These are phyloP conservation scores for Ammopiptanthus mongolicus DNA, from an alignment of 306 rosid species.

Conservation along the genomic window DNA sequence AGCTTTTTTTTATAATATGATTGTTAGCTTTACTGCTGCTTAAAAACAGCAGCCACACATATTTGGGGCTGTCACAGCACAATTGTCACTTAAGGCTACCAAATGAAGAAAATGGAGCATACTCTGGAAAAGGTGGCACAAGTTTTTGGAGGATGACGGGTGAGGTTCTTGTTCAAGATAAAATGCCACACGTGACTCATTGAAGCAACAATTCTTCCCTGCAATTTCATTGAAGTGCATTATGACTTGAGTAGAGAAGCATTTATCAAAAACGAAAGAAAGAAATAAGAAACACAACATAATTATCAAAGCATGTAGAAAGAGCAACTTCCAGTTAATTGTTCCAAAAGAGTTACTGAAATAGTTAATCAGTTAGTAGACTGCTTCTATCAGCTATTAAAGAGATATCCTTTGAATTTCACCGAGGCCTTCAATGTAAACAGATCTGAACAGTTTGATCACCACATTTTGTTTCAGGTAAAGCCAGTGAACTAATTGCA, in stretches of 20 bases:
- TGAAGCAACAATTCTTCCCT: constrained; percentile 93
- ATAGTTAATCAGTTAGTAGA: neutral
- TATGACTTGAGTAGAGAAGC: constrained; percentile 9
- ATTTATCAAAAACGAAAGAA: neutral
- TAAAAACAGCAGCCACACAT: constrained; percentile 8
- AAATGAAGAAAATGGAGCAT: constrained; percentile 33
- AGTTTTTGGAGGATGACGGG: constrained; percentile 81
- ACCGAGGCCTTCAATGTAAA: neutral
- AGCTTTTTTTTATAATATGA: neutral
- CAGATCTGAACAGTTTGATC: constrained; percentile 4
- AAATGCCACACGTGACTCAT: constrained; percentile 70
- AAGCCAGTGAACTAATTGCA: neutral
- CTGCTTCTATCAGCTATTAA: neutral
- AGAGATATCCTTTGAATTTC: neutral
- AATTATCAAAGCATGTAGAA: neutral
- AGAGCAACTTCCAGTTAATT: neutral
- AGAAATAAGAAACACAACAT: neutral
- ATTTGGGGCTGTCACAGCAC: constrained; percentile 2
- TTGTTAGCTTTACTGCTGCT: neutral
- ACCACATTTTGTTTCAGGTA: neutral
- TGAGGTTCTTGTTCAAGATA: constrained; percentile 85
- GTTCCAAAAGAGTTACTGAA: constrained; percentile 8
- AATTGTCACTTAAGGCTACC: constrained; percentile 9
- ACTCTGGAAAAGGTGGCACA: constrained; percentile 93
- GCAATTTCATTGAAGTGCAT: constrained; percentile 35